Base-by-base conservation (phyloP, 2,329 filamentous ascomycete genomes). In the Talaromyces sp. region DNA sequence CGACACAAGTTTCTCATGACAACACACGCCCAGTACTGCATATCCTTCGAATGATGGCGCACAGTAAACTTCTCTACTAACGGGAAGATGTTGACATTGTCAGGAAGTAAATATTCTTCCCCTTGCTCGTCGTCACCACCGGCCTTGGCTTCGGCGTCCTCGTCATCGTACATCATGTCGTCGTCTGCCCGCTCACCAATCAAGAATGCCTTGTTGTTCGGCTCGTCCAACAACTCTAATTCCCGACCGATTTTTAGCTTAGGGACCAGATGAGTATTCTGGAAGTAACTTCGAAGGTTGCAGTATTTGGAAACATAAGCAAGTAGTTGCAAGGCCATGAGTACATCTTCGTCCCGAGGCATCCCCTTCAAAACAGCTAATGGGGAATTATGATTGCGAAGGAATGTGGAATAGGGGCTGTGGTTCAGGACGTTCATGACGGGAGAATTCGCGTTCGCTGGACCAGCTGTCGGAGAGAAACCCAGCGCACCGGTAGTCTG, bases 1-100 rank as follows among this genome's bases (percentile, higher is more conserved):
- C 94, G 89, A 80, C 94, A 99, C 52, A 99, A 83, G 71, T 99
- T 99, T 63, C 94, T 85, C 94, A 99, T 99, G 46, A 99, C 94
- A 15, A 99, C 94, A 62, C 93, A 94, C 17, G 94, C 94, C 94
- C 94, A 99, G 78, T 99, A 99, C 73, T 97, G 93, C 94, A 99
- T 99, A 71, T 97, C 92, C 60, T 91, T 89, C 63, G 89, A 91
- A 75, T 97, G 91, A 70, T 97, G 91, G 63, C 94, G 86, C 31
- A 97, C 90, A 4, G 94, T 99, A 72, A 97, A 99, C 74, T 97
- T 97, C 75, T 99, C 94, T 50, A 99, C 94, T 36, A 99, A 80
- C 2, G 94, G 94, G 76, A 99, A 99, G 64, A 99, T 96, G 75
- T 99, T 99, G 76, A 96, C 93, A 73, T 97, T 91, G 69, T 97